Percentiles rank a stretch among this genome's conserved stretches.
Conservation (phyloP, 225 moss, liverwort and hornwort genomes). For the Physcomitrellopsis africana region DNA sequence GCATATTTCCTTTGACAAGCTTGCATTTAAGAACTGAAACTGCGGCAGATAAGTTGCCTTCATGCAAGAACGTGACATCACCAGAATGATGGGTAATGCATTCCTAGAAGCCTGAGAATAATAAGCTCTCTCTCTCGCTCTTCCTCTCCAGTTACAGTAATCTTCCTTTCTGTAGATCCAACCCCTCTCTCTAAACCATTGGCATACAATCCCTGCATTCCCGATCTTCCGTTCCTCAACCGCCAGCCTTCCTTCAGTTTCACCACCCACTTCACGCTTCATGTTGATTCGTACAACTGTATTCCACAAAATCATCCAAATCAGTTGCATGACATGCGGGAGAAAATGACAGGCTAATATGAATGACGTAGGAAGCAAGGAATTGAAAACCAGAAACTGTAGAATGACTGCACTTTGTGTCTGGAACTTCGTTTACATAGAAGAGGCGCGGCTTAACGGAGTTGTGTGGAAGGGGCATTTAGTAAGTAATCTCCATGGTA, state of each 20-base stretch:
- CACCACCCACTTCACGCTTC: neutral
- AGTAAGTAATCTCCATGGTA: neutral
- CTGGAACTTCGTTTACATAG: neutral
- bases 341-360: conserved; percentile 1
- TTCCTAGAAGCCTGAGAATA: no score
- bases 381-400: neutral
- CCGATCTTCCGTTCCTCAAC: neutral
- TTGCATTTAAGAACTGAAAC: no score
- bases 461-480: neutral
- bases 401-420: conserved; percentile 12
- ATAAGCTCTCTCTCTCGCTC: no score
- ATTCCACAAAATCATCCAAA: no score
- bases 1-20: no score
- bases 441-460: neutral
- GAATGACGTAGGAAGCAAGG: neutral
- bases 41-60: no score
- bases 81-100: no score
- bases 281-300: neutral
- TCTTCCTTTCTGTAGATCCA: no score
- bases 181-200: no score
- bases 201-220: no score
- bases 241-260: neutral
- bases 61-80: no score
- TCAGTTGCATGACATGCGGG: conserved; percentile 4
- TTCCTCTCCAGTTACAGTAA: no score